Evolutionary conservation across 75 land plant species (phyloP).

Genomic region (Sequoiadendron giganteum): DNA sequence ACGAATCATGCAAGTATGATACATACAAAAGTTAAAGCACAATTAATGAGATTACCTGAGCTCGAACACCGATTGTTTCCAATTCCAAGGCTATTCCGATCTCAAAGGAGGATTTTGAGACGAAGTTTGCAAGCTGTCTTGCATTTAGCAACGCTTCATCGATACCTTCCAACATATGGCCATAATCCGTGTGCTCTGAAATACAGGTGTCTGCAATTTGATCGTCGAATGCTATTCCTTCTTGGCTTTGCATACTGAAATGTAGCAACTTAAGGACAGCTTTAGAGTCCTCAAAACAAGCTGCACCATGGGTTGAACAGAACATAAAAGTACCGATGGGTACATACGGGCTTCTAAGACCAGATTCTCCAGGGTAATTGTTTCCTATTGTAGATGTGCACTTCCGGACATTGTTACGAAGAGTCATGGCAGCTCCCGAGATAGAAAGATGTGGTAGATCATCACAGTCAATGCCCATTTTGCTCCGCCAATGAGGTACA

Average conservation of each 20-base stretch:
- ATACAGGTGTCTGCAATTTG: background rate
- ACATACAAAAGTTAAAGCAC: background rate
- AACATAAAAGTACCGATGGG: conserved; percentile 60
- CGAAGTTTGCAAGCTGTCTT: background rate
- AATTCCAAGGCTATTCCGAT: background rate
- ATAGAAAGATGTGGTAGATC: background rate
- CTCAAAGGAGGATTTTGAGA: background rate
- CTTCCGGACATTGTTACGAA: background rate
- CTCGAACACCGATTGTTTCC: background rate
- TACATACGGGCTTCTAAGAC: conserved; percentile 42
- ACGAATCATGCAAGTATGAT: background rate
- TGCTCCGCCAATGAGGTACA: conserved; percentile 25
- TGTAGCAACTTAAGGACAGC: conserved; percentile 50
- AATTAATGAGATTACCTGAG: conserved; percentile 3
- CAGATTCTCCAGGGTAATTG: background rate
- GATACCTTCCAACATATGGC: background rate
- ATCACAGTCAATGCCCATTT: background rate
- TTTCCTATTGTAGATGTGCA: background rate
- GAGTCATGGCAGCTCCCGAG: background rate
- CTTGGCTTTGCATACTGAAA: background rate
- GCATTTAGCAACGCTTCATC: background rate
- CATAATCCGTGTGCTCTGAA: conserved; percentile 2
- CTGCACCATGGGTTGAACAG: conserved; percentile 25
- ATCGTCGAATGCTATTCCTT: background rate
- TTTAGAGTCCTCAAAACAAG: conserved; percentile 34